phyloP scores from a whole-genome alignment of 345 rosid species.

The Chamaenerion angustifolium region DNA sequence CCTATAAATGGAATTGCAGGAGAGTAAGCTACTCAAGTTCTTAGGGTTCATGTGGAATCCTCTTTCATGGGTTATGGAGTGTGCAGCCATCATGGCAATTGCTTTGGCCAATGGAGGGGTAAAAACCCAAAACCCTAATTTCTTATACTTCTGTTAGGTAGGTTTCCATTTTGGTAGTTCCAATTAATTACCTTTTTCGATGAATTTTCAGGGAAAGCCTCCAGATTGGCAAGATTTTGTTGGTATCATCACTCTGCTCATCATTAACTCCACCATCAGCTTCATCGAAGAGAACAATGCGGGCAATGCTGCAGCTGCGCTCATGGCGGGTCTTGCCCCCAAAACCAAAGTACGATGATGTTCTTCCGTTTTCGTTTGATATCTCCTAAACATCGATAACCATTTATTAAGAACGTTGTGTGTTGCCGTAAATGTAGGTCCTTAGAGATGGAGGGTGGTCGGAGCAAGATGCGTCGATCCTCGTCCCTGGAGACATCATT shows the following conservation, averaged over 20 bases:
- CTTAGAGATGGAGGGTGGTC: constrained; percentile 35
- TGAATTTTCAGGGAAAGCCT: constrained; percentile 22
- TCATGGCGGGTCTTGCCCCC: constrained; percentile 40
- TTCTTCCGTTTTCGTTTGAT: no score
- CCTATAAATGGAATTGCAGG: constrained; percentile 1
- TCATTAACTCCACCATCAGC: constrained; percentile 39
- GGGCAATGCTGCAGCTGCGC: constrained; percentile 36
- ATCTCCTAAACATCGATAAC: neutral
- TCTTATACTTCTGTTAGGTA: neutral
- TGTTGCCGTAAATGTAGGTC: constrained; percentile 12
- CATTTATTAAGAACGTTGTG: neutral
- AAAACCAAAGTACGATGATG: constrained; percentile 19
- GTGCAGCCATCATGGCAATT: constrained; percentile 16
- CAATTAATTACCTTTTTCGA: neutral
- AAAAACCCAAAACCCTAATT: neutral
- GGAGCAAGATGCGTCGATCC: constrained; percentile 31
- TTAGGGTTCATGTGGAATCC: constrained; percentile 19
- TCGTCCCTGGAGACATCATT: constrained; percentile 35
- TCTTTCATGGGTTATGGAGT: constrained; percentile 18
- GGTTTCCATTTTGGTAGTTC: no score
- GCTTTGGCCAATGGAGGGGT: constrained; percentile 17
- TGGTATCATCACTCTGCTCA: constrained; percentile 23
- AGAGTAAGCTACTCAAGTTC: constrained; percentile 15
- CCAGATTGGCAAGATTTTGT: constrained; percentile 44
- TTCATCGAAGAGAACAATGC: constrained; percentile 44